Conservation (phyloP, 2,329 filamentous ascomycete species). For the Cladophialophora carrionii region DNA sequence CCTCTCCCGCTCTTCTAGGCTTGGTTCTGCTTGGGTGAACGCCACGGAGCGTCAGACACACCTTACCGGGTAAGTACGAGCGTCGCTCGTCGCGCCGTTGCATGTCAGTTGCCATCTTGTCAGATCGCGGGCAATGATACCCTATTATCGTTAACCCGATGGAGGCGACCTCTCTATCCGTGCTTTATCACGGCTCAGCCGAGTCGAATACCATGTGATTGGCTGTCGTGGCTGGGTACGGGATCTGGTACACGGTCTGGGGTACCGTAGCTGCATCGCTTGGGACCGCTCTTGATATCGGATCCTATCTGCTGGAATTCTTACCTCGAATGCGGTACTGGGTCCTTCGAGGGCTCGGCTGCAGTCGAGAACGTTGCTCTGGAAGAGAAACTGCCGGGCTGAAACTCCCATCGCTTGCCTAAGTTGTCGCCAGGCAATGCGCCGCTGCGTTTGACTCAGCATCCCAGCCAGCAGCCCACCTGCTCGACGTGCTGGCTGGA, state of each 20-base stretch:
- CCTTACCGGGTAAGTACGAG: no score
- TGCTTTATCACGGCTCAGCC: slow-evolving; percentile 1
- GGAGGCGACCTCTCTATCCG: background rate
- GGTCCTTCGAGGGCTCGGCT: background rate
- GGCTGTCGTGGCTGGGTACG: background rate
- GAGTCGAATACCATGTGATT: background rate
- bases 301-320: slow-evolving; percentile 10
- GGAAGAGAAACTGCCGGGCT: background rate
- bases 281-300: background rate
- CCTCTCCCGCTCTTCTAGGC: slow-evolving; percentile 4
- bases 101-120: background rate
- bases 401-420: no score
- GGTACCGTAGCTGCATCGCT: background rate
- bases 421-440: no score
- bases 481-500: no score
- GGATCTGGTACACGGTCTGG: background rate
- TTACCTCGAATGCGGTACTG: slow-evolving; percentile 20
- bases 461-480: no score
- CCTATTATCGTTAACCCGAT: slow-evolving; percentile 15
- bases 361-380: background rate
- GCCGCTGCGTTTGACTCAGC: no score
- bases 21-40: background rate
- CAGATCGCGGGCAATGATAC: slow-evolving; percentile 14
- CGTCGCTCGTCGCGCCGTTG: background rate
- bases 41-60: background rate